Evolutionary conservation across 352 stramenopile genomes (phyloP).

Genomic region (Pythium phragmitis): DNA sequence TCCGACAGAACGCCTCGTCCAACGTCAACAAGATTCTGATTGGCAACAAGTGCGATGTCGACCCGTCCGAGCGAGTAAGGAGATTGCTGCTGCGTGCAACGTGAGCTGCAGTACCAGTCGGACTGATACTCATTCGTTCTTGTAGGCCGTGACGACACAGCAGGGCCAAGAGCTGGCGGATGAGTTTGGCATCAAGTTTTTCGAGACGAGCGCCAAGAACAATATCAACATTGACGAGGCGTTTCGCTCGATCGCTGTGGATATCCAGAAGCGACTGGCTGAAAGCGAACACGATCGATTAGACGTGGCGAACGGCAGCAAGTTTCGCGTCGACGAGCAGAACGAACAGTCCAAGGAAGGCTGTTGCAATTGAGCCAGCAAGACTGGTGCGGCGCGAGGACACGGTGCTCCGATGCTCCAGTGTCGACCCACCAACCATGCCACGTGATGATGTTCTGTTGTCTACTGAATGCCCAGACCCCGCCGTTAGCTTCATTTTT

Average conservation of each 20-base stretch:
- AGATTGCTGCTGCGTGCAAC: not conserved
- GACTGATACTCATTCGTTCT: not conserved
- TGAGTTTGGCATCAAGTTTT: slow-evolving; percentile 94
- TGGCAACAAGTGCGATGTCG: slow-evolving; percentile 99
- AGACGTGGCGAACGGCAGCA: slow-evolving; percentile 85
- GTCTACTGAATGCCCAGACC: not conserved
- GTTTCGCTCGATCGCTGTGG: slow-evolving; percentile 86
- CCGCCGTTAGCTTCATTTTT: not conserved
- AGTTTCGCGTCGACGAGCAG: slow-evolving; percentile 84
- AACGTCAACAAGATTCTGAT: slow-evolving; percentile 99
- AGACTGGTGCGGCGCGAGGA: not conserved
- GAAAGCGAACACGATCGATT: slow-evolving; percentile 88
- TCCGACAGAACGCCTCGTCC: slow-evolving; percentile 97
- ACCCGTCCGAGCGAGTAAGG: slow-evolving; percentile 92
- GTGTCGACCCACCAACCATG: not conserved
- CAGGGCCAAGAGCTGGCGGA: slow-evolving; percentile 92
- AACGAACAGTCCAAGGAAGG: slow-evolving; percentile 76
- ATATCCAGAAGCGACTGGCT: slow-evolving; percentile 86
- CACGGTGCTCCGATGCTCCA: not conserved
- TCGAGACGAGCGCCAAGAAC: slow-evolving; percentile 93
- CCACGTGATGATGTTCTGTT: not conserved
- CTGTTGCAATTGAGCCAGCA: slow-evolving; percentile 52
- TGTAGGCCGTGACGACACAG: slow-evolving; percentile 88
- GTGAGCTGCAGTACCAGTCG: not conserved
- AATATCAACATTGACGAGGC: slow-evolving; percentile 92